Conservation (phyloP, 805 yeast genomes). For the Candida sphagnicola region DNA sequence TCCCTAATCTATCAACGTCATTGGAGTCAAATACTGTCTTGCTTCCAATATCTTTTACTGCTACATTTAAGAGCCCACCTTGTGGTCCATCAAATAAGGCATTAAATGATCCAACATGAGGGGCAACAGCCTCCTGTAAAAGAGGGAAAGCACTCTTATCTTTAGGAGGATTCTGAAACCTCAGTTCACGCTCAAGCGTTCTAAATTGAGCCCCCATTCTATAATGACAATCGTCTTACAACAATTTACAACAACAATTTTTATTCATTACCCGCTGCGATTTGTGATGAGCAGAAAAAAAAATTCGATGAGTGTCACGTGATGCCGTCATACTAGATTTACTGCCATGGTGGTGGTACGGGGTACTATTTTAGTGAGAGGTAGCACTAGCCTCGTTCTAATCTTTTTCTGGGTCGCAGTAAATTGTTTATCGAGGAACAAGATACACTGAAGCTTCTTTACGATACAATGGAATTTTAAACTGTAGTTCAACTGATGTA, state of each 20-base stretch:
- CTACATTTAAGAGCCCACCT: conserved; percentile 82
- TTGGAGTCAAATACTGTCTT: conserved; percentile 81
- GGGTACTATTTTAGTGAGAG: too few relatives aligned
- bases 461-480: too few relatives aligned
- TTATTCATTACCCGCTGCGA: too few relatives aligned
- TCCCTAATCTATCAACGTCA: conserved; percentile 70
- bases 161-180: conserved; percentile 86
- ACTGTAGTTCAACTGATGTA: too few relatives aligned
- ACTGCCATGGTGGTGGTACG: too few relatives aligned
- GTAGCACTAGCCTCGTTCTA: too few relatives aligned
- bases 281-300: neutral
- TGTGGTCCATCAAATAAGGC: conserved; percentile 86
- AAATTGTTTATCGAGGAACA: too few relatives aligned
- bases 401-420: too few relatives aligned
- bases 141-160: conserved; percentile 80
- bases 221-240: neutral
- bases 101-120: conserved; percentile 95
- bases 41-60: conserved; percentile 83
- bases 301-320: neutral
- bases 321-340: too few relatives aligned
- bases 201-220: conserved; percentile 48
- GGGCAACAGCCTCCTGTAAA: conserved; percentile 83
- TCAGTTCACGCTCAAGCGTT: conserved; percentile 83
- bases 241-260: neutral
- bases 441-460: too few relatives aligned